These are phyloP conservation scores for Alternaria ventricosa DNA, from an alignment of 2,329 filamentous ascomycete species.

Conservation along the genomic window DNA sequence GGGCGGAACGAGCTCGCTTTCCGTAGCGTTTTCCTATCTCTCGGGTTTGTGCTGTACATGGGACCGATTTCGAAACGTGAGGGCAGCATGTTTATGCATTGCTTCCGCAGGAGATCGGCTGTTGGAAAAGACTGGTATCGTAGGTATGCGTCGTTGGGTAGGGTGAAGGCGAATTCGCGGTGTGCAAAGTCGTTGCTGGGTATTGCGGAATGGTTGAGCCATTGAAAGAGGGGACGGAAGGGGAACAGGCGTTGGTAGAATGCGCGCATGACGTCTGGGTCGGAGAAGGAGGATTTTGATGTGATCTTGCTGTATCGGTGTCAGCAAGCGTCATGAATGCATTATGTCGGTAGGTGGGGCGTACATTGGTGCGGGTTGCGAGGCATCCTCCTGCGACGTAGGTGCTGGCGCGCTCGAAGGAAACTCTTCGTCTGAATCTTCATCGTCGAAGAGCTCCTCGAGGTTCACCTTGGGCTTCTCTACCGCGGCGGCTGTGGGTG, in stretches of 20 bases:
- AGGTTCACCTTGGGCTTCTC: conserved; percentile 51
- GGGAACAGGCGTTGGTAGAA: conserved; percentile 97
- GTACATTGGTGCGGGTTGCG: conserved; percentile 51
- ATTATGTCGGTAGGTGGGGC: conserved; percentile 6
- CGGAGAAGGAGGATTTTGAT: conserved; percentile 60
- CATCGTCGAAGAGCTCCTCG: conserved; percentile 66
- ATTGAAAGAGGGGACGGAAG: conserved; percentile 93
- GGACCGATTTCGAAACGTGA: conserved; percentile 98
- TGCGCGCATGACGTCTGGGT: conserved; percentile 85
- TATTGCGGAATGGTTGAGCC: conserved; percentile 91
- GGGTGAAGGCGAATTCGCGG: conserved; percentile 93
- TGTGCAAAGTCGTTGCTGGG: conserved; percentile 89
- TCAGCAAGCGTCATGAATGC: conserved; percentile 21
- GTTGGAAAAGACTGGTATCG: conserved; percentile 84
- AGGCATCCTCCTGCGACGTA: conserved; percentile 51
- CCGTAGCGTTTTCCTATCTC: conserved; percentile 86
- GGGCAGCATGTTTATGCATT: conserved; percentile 85
- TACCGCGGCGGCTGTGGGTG: conserved; percentile 31
- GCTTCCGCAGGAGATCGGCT: conserved; percentile 80
- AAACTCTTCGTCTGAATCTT: conserved; percentile 65
- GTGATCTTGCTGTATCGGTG: conserved; percentile 35
- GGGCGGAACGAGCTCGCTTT: conserved; percentile 85
- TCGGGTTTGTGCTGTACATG: conserved; percentile 92
- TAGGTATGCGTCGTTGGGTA: conserved; percentile 90
- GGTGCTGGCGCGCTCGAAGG: conserved; percentile 59